phyloP scores from a whole-genome alignment of 495 filamentous ascomycete species.

The Aspergillus biplanus region DNA sequence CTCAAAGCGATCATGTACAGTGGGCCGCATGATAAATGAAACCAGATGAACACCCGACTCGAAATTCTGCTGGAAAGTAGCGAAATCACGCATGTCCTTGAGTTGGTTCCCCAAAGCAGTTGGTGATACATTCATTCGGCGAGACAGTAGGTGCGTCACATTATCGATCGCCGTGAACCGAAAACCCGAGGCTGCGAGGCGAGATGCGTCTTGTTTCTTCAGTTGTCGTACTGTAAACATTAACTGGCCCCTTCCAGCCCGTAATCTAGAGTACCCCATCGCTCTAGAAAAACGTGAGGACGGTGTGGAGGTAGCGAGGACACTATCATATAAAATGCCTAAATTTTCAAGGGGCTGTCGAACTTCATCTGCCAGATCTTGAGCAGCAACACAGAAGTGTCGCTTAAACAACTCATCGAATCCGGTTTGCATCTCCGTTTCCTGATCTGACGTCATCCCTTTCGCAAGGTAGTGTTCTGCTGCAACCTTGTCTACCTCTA shows the following conservation, averaged over 20 bases:
- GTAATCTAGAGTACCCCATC: conserved; percentile 39
- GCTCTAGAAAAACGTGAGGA: conserved; percentile 39
- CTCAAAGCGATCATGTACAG: conserved; percentile 70
- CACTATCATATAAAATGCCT: conserved; percentile 78
- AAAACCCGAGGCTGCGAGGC: conserved; percentile 72
- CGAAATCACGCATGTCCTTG: conserved; percentile 63
- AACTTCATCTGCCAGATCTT: conserved; percentile 68
- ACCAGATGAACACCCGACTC: conserved; percentile 74
- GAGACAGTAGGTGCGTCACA: conserved; percentile 67
- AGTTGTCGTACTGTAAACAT: conserved; percentile 79
- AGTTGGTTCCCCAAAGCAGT: conserved; percentile 58
- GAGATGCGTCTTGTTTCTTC: conserved; percentile 57
- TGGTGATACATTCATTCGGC: conserved; percentile 70
- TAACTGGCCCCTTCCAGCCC: conserved; percentile 68
- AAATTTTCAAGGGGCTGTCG: conserved; percentile 63
- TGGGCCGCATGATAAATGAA: conserved; percentile 73
- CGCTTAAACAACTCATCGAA: conserved; percentile 84
- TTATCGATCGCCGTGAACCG: conserved; percentile 73
- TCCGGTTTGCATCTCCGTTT: conserved; percentile 51
- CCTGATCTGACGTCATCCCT: conserved; percentile 38
- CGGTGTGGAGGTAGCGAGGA: conserved; percentile 65
- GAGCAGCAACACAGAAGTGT: conserved; percentile 80
- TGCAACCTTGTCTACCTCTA: conserved; percentile 44
- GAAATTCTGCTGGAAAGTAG: conserved; percentile 51
- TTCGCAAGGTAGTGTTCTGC: conserved; percentile 46